Conservation (phyloP, 2,329 filamentous ascomycete species). For the Lachnellula arida region DNA sequence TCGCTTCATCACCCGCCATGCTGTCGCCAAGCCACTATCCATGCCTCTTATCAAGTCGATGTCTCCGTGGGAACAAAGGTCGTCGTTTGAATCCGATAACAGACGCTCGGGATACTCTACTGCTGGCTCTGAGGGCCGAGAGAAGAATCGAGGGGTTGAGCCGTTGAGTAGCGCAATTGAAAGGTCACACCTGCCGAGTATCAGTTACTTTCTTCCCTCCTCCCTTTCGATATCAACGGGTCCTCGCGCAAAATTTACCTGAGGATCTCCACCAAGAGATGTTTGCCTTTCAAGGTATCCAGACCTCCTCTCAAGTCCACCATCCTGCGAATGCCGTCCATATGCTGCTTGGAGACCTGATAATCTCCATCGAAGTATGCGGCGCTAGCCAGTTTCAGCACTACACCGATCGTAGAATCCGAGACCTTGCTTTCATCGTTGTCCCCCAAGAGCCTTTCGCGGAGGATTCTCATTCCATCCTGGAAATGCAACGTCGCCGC, state of each 20-base stretch:
- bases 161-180: not conserved
- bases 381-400: constrained; percentile 32
- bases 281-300: constrained; percentile 26
- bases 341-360: constrained; percentile 31
- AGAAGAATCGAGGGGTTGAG: not conserved
- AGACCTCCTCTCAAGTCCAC: constrained; percentile 36
- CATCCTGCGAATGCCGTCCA: constrained; percentile 36
- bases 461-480: constrained; percentile 29
- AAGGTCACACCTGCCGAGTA: not conserved
- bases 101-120: not conserved
- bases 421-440: constrained; percentile 27
- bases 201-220: not conserved
- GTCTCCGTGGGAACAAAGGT: not conserved
- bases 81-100: not conserved
- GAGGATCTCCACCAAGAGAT: not conserved
- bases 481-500: constrained; percentile 27
- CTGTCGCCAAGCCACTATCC: constrained; percentile 15
- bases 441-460: constrained; percentile 25
- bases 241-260: not conserved
- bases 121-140: not conserved
- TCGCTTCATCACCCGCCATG: constrained; percentile 23
- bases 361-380: constrained; percentile 31
- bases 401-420: constrained; percentile 31
- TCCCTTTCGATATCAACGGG: not conserved
- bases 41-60: constrained; percentile 2